Percentiles rank a stretch among this genome's conserved stretches.
These are phyloP conservation scores for Pseudogymnoascus sp. DNA, from an alignment of 2,329 filamentous ascomycete genomes.

Conservation along the genomic window DNA sequence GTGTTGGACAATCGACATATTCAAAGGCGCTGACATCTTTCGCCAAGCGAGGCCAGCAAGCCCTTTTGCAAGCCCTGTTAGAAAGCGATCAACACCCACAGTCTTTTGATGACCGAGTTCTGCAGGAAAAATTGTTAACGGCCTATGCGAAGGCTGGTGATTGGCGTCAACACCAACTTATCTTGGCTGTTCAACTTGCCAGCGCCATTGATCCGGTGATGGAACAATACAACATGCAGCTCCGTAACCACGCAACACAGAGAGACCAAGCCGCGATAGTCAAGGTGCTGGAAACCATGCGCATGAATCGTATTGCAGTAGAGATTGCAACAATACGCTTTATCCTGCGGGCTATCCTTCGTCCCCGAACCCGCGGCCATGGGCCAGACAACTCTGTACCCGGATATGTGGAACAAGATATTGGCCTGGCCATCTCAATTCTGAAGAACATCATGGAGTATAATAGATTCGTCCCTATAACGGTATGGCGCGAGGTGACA, in stretches of 20 bases:
- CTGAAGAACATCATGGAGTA: constrained; percentile 39
- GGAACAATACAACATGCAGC: constrained; percentile 39
- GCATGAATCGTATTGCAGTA: constrained; percentile 34
- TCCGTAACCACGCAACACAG: constrained; percentile 32
- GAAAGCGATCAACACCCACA: constrained; percentile 59
- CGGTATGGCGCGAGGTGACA: constrained; percentile 49
- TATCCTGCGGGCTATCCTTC: constrained; percentile 35
- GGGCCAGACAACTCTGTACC: constrained; percentile 14
- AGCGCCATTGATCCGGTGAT: constrained; percentile 30
- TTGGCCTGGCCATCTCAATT: constrained; percentile 34
- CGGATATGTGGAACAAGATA: constrained; percentile 28
- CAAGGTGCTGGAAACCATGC: constrained; percentile 40
- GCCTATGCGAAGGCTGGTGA: constrained; percentile 44
- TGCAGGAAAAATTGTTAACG: constrained; percentile 47
- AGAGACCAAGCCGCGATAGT: constrained; percentile 27
- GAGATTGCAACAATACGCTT: constrained; percentile 36
- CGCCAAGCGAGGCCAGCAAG: constrained; percentile 44
- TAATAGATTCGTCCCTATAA: constrained; percentile 34
- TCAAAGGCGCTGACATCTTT: constrained; percentile 57
- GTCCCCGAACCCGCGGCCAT: constrained; percentile 27
- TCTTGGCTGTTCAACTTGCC: constrained; percentile 45
- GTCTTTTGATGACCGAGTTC: constrained; percentile 45
- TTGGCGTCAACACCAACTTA: constrained; percentile 44
- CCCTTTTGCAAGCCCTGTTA: constrained; percentile 23
- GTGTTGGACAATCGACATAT: constrained; percentile 55